Evolutionary conservation across 2,329 filamentous ascomycete genomes (phyloP).

Genomic region (Fusarium robinianum): DNA sequence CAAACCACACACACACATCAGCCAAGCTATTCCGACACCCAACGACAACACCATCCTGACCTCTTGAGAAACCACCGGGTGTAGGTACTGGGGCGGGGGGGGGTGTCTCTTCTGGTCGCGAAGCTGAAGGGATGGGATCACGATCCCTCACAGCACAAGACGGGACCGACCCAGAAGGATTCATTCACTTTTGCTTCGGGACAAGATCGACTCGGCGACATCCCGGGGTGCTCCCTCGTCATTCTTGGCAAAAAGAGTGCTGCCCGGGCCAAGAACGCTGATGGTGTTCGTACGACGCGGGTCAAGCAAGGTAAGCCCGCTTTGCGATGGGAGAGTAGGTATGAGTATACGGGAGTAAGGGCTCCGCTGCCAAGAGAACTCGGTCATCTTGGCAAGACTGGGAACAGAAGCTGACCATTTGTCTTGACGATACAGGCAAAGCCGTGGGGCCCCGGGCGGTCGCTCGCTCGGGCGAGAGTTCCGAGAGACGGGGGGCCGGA

Average conservation of each 20-base stretch:
- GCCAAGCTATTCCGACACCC: background rate
- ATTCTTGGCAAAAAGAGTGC: constrained; percentile 1
- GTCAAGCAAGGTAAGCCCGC: too few relatives aligned
- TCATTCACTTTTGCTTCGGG: constrained; percentile 10
- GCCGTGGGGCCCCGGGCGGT: background rate
- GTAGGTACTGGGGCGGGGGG: background rate
- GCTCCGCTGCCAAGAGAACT: constrained; percentile 32
- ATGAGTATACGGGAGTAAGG: constrained; percentile 2
- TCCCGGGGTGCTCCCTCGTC: constrained; percentile 15
- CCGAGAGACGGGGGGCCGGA: background rate
- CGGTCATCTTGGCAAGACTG: constrained; percentile 25
- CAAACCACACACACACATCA: constrained; percentile 9
- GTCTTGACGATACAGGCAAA: constrained; percentile 8
- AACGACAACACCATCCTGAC: too few relatives aligned
- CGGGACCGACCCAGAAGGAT: too few relatives aligned
- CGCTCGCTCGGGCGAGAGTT: background rate
- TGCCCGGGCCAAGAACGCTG: background rate
- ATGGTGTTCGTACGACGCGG: background rate
- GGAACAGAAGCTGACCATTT: constrained; percentile 16
- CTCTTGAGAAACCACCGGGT: background rate
- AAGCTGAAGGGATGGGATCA: too few relatives aligned
- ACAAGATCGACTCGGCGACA: constrained; percentile 27
- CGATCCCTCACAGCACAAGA: too few relatives aligned
- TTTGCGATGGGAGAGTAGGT: constrained; percentile 1
- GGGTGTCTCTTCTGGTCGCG: too few relatives aligned